Evolutionary conservation across 129 eudicot genomes (phyloP), one percentile per base, ranked within the genome.

Genomic region (Scalesia atractyloides): DNA sequence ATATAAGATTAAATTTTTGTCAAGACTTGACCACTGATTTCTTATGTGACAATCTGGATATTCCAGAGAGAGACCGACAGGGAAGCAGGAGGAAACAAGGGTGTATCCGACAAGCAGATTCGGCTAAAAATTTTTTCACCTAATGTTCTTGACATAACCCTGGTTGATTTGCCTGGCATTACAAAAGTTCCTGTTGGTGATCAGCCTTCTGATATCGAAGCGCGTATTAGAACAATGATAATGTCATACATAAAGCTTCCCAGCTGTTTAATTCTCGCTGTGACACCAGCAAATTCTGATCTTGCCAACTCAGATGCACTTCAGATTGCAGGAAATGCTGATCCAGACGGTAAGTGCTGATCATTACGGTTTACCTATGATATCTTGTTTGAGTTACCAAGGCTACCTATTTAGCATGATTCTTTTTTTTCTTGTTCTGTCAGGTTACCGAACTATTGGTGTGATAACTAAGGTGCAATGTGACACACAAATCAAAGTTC

Each of bases 121-220:
- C 94, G 99, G 18, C 78, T 95, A 66, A 95, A 95, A 84, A 94
- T 94, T 13, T 90, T 84, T 69, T 94, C 97, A 22, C 97, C 98
- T 4, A 94, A 90, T 81, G 98, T 94, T 82, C 98, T 94, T 77
- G 98, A 94, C 80, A 94, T 94, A 20, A 94, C 98, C 16, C 82
- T 94, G 33, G 98, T 94, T 53, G 98, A 94, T 84, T 84, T 94
- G 70, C 97, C 98, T 0, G 98, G 97, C 37, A 83, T 94, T 65
- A 89, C 98, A 15, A 94, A 90, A 80, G 98, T 94, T 69, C 98
- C 98, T 39, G 98, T 94, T 50, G 98, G 98, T 75, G 98, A 94
- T 58, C 98, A 94, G 82, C 97, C 98, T 46, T 82, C 97, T 34
- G 98, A 94, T 76, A 90, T 94, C 70, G 98, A 94, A 86, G 90